These are phyloP conservation scores for Bipolaris gigantea DNA, from an alignment of 2,329 filamentous ascomycete species.

Conservation along the genomic window DNA sequence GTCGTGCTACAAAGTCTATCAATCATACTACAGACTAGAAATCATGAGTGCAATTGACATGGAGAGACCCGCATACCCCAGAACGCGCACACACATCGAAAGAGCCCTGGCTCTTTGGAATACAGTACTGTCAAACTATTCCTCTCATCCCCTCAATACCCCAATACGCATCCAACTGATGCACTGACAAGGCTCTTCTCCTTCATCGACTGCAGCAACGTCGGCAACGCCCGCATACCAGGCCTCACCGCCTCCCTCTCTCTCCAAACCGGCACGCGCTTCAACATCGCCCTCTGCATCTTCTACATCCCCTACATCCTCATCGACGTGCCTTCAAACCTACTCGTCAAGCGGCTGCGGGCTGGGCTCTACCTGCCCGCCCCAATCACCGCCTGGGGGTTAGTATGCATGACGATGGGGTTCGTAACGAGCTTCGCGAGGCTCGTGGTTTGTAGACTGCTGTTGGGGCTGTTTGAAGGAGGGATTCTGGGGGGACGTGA, in stretches of 20 bases:
- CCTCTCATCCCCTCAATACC: neutral
- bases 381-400: slow-evolving; percentile 47
- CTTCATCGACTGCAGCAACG: slow-evolving; percentile 51
- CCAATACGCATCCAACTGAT: too few species aligned
- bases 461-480: slow-evolving; percentile 49
- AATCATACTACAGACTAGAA: too few species aligned
- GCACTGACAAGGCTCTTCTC: slow-evolving; percentile 41
- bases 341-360: slow-evolving; percentile 46
- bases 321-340: slow-evolving; percentile 47
- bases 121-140: slow-evolving; percentile 36
- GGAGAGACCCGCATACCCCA: neutral
- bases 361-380: slow-evolving; percentile 48
- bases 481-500: slow-evolving; percentile 47
- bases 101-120: slow-evolving; percentile 48
- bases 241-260: slow-evolving; percentile 46
- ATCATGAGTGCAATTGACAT: neutral
- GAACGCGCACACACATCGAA: slow-evolving; percentile 6
- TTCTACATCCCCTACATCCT: slow-evolving; percentile 52
- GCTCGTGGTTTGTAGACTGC: slow-evolving; percentile 46
- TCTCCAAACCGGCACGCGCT: slow-evolving; percentile 44
- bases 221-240: slow-evolving; percentile 50
- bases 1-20: neutral
- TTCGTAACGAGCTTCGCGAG: slow-evolving; percentile 47
- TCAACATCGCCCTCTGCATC: slow-evolving; percentile 49
- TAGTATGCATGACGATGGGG: slow-evolving; percentile 47